phyloP scores from a whole-genome alignment of 768 basidiomycete genomes.

The Podaxis sp. region DNA sequence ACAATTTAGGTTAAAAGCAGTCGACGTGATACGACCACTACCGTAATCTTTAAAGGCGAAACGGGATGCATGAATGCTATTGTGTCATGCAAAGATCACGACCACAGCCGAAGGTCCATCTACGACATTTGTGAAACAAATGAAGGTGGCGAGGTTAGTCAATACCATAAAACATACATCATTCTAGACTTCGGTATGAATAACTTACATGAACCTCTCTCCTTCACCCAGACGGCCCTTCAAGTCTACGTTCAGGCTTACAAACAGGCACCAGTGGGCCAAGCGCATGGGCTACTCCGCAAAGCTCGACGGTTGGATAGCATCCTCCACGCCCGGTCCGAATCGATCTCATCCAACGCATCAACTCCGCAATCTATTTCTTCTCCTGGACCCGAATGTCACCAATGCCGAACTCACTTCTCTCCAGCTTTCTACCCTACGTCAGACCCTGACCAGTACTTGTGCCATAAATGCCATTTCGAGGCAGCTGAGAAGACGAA shows the following conservation, averaged over 20 bases:
- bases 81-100: constrained; percentile 77
- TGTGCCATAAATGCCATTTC: constrained; percentile 49
- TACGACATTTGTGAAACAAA: constrained; percentile 85
- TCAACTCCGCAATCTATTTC: constrained; percentile 17
- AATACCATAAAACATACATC: neutral
- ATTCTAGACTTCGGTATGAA: neutral
- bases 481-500: constrained; percentile 23
- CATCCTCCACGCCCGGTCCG: constrained; percentile 49
- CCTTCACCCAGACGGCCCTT: constrained; percentile 64
- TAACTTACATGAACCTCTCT: neutral
- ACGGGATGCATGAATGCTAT: constrained; percentile 76
- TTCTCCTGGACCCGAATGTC: constrained; percentile 44
- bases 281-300: constrained; percentile 82
- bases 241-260: constrained; percentile 84
- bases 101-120: constrained; percentile 57
- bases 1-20: constrained; percentile 66
- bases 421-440: constrained; percentile 71
- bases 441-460: constrained; percentile 21
- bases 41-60: constrained; percentile 73
- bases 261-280: constrained; percentile 69
- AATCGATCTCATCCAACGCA: constrained; percentile 20
- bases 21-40: constrained; percentile 59
- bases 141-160: constrained; percentile 73
- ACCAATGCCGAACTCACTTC: constrained; percentile 59
- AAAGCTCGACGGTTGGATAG: constrained; percentile 84